Percentiles rank a stretch among this genome's conserved stretches.
These are phyloP conservation scores for Colletotrichum lentis DNA, from an alignment of 2,329 filamentous ascomycete genomes.

Conservation along the genomic window DNA sequence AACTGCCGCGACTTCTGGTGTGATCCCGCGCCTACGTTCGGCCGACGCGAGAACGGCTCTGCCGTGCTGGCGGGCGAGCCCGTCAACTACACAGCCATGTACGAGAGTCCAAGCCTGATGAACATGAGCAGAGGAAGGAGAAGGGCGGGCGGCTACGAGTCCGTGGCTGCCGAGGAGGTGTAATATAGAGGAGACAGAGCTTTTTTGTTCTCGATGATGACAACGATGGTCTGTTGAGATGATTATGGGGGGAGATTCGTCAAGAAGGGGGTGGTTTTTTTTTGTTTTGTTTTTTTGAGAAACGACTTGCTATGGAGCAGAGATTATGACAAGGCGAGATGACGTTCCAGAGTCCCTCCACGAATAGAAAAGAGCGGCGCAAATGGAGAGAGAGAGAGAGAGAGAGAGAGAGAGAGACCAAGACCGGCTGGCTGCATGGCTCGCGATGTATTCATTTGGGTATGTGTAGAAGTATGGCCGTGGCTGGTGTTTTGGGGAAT, in stretches of 20 bases:
- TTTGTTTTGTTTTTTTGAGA: constrained; percentile 8
- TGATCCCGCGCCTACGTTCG: constrained; percentile 84
- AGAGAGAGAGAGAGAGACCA: constrained; percentile 17
- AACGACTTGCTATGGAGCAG: constrained; percentile 8
- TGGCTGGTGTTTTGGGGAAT: constrained; percentile 4
- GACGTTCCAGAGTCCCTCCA: constrained; percentile 10
- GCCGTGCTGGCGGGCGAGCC: constrained; percentile 79
- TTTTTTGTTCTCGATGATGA: not conserved
- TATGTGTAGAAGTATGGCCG: constrained; percentile 33
- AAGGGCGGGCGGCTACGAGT: constrained; percentile 68
- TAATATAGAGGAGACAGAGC: constrained; percentile 42
- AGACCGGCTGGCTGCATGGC: constrained; percentile 19
- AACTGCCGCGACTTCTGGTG: constrained; percentile 99
- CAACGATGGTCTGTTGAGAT: not conserved
- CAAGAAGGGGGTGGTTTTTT: not conserved
- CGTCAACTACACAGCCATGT: constrained; percentile 89
- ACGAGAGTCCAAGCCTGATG: constrained; percentile 82
- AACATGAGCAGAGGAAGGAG: constrained; percentile 56
- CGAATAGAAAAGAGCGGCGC: constrained; percentile 21
- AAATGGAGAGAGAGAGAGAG: constrained; percentile 2
- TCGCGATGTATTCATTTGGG: constrained; percentile 29
- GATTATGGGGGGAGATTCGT: not conserved
- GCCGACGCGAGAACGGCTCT: constrained; percentile 74
- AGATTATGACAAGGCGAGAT: constrained; percentile 20
- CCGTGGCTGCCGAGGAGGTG: constrained; percentile 66